These are phyloP conservation scores for Blastobotrys terrestris DNA, from an alignment of 805 yeast species.

Conservation along the genomic window DNA sequence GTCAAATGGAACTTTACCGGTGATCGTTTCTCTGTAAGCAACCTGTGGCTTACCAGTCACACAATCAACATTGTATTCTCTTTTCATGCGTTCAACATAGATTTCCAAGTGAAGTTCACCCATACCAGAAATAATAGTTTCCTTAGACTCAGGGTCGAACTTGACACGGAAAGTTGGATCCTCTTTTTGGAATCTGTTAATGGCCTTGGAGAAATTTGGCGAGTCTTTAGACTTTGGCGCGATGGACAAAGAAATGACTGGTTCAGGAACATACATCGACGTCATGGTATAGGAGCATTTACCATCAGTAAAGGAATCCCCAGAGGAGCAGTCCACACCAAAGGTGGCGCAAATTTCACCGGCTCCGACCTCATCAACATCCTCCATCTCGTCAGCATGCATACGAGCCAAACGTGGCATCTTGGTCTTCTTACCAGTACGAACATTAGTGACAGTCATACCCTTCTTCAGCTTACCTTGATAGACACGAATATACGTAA, in stretches of 20 bases:
- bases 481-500: conserved; percentile 93
- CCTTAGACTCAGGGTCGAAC: conserved; percentile 86
- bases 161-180: conserved; percentile 97
- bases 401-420: conserved; percentile 91
- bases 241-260: conserved; percentile 90
- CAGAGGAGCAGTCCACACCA: conserved; percentile 98
- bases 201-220: conserved; percentile 89
- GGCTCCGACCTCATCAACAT: conserved; percentile 88
- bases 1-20: conserved; percentile 69
- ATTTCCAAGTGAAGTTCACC: conserved; percentile 97
- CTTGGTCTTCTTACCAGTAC: conserved; percentile 89
- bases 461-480: conserved; percentile 95
- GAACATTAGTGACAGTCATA: conserved; percentile 76
- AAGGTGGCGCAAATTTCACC: conserved; percentile 99
- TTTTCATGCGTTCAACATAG: conserved; percentile 95
- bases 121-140: conserved; percentile 94
- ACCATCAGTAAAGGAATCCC: conserved; percentile 94
- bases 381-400: conserved; percentile 99
- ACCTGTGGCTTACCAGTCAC: conserved; percentile 97
- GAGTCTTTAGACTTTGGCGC: conserved; percentile 83
- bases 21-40: conserved; percentile 90
- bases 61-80: conserved; percentile 96
- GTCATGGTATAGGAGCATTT: conserved; percentile 79
- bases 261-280: conserved; percentile 98
- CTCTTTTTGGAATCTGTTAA: conserved; percentile 96